Percentiles rank a stretch among this genome's conserved stretches.
Evolutionary conservation across 768 basidiomycete genomes (phyloP).

Genomic region (Leccinum barrowsii): DNA sequence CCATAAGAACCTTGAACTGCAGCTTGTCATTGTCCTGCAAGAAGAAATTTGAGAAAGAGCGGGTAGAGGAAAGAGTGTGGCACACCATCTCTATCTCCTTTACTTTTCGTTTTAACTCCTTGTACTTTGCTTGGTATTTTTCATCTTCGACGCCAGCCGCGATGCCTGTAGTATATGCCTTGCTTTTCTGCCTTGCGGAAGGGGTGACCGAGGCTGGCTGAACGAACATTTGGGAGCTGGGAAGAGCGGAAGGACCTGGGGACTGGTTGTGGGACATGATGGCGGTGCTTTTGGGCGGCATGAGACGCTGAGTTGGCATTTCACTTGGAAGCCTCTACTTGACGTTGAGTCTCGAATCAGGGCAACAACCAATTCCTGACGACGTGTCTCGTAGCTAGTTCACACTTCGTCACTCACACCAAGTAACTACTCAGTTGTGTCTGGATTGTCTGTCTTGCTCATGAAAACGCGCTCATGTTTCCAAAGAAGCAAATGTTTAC

Average conservation of each 20-base stretch:
- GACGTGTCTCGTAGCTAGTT: slow-evolving; percentile 9
- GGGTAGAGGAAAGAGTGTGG: slow-evolving; percentile 15
- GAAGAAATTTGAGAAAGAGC: slow-evolving; percentile 4
- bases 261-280: slow-evolving; percentile 69
- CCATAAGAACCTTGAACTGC: slow-evolving; percentile 72
- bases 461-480: not conserved
- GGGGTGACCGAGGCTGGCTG: slow-evolving; percentile 27
- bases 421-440: not conserved
- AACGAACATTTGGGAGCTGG: slow-evolving; percentile 36
- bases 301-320: slow-evolving; percentile 28
- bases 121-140: slow-evolving; percentile 87
- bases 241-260: slow-evolving; percentile 46
- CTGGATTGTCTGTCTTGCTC: not conserved
- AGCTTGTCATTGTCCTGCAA: slow-evolving; percentile 85
- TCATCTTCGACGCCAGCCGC: slow-evolving; percentile 79
- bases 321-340: slow-evolving; percentile 21
- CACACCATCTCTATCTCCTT: slow-evolving; percentile 80
- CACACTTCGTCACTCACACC: slow-evolving; percentile 1
- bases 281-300: slow-evolving; percentile 34
- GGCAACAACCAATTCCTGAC: slow-evolving; percentile 7
- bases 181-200: slow-evolving; percentile 47
- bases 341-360: slow-evolving; percentile 29
- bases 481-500: not conserved
- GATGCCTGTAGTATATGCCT: slow-evolving; percentile 53
- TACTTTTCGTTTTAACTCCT: slow-evolving; percentile 83